Conservation (phyloP, 176 grass and related monocot genomes). For the Raddia guianensis region DNA sequence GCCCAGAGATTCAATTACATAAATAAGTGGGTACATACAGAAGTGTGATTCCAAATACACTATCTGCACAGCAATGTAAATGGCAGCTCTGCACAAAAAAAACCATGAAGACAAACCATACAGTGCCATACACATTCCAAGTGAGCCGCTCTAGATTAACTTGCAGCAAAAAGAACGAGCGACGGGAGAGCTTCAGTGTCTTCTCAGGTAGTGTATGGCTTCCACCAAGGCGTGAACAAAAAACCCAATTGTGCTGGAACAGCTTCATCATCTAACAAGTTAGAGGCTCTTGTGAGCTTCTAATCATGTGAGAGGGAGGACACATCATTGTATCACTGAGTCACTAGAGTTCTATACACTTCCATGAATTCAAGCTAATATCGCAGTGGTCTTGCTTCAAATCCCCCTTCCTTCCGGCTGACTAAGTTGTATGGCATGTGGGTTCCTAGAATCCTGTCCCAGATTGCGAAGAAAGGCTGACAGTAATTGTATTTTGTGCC, state of each 20-base stretch:
- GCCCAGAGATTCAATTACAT: slow-evolving; percentile 39
- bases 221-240: neutral
- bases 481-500: slow-evolving; percentile 85
- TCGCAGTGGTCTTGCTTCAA: slow-evolving; percentile 62
- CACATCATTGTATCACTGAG: slow-evolving; percentile 9
- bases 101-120: slow-evolving; percentile 1
- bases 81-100: slow-evolving; percentile 43
- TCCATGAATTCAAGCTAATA: slow-evolving; percentile 43
- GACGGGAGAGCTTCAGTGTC: neutral
- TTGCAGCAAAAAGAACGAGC: neutral
- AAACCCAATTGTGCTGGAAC: neutral
- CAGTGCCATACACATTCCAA: slow-evolving; percentile 18
- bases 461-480: slow-evolving; percentile 84
- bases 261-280: slow-evolving; percentile 33
- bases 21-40: slow-evolving; percentile 50
- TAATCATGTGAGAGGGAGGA: slow-evolving; percentile 18
- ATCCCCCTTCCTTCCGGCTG: slow-evolving; percentile 68
- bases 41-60: slow-evolving; percentile 39
- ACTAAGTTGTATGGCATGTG: slow-evolving; percentile 72
- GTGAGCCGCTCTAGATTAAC: slow-evolving; percentile 4
- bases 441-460: slow-evolving; percentile 76
- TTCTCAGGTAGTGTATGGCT: neutral
- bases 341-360: slow-evolving; percentile 38
- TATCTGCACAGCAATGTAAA: slow-evolving; percentile 50
- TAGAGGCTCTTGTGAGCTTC: slow-evolving; percentile 19